A percentile compares a stretch with the other conserved stretches of the same genome.
These are phyloP conservation scores for Ballota nigra DNA, from an alignment of 257 asterid genomes.

Conservation along the genomic window DNA sequence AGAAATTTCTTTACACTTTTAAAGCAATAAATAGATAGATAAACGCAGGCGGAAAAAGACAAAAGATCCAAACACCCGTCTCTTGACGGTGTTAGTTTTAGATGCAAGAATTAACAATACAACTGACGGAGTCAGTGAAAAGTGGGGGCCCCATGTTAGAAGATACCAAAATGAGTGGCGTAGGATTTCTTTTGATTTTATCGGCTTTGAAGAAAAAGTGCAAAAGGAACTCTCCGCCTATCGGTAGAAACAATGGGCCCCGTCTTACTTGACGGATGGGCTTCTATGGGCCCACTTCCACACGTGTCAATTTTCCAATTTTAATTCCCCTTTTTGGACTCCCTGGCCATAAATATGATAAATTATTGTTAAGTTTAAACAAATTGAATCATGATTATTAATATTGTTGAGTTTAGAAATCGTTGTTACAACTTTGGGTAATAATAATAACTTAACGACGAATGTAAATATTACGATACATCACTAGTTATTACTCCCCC, in stretches of 20 bases:
- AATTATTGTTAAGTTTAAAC: no score
- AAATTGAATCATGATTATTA: no score
- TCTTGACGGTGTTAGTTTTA: slow-evolving; percentile 19
- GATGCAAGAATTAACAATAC: neutral
- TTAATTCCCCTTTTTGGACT: no score
- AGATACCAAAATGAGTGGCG: slow-evolving; percentile 33
- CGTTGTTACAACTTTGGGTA: no score
- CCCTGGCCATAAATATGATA: no score
- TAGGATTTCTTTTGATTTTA: neutral
- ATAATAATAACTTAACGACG: no score
- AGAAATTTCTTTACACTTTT: no score
- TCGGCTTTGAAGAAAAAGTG: slow-evolving; percentile 14
- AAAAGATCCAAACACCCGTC: neutral
- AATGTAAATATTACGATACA: no score
- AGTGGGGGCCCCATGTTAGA: neutral
- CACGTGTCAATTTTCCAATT: neutral
- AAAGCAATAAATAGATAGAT: no score
- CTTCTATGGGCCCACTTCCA: slow-evolving; percentile 6
- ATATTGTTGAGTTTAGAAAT: no score
- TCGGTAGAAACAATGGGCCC: slow-evolving; percentile 9
- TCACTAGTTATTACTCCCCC: no score
- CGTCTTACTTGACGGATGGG: slow-evolving; percentile 10
- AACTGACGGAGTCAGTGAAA: slow-evolving; percentile 21
- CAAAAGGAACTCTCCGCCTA: neutral
- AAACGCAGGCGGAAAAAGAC: neutral